A percentile compares a stretch with the other conserved stretches of the same genome.
phyloP scores from a whole-genome alignment of 2,329 filamentous ascomycete genomes.

The Exophiala viscosa region DNA sequence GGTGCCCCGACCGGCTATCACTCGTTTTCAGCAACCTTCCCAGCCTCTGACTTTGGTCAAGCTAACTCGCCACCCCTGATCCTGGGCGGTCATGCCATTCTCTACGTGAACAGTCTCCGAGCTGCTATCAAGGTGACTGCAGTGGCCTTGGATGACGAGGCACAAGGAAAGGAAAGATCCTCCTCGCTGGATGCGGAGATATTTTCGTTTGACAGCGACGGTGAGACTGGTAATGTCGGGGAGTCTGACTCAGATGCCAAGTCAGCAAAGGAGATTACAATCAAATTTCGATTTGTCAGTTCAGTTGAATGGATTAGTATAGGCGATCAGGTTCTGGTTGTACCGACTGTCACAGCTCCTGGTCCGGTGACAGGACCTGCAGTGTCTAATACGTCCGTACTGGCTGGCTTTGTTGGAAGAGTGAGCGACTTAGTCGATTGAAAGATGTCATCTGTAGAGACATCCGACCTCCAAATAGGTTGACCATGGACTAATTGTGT shows the following conservation, averaged over 20 bases:
- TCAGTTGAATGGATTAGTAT: conserved; percentile 56
- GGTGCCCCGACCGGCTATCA: conserved; percentile 7
- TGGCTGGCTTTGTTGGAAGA: conserved; percentile 59
- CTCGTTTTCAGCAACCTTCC: conserved; percentile 58
- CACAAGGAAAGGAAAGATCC: conserved; percentile 15
- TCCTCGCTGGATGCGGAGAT: conserved; percentile 39
- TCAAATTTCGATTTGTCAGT: conserved; percentile 57
- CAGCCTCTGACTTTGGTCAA: conserved; percentile 52
- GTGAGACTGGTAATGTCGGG: conserved; percentile 21
- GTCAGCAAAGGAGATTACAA: conserved; percentile 37
- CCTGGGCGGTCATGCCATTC: conserved; percentile 55
- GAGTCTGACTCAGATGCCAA: conserved; percentile 6
- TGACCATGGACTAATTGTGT: background rate
- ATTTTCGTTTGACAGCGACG: conserved; percentile 43
- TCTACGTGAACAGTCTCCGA: conserved; percentile 83
- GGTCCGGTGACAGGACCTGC: conserved; percentile 47
- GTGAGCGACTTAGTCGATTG: conserved; percentile 31
- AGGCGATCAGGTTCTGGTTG: conserved; percentile 56
- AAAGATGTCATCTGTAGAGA: background rate
- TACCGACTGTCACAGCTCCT: conserved; percentile 55
- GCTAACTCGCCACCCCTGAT: conserved; percentile 53
- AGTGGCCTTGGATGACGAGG: conserved; percentile 39
- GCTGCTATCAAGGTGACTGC: conserved; percentile 71
- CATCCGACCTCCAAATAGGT: too few species aligned
- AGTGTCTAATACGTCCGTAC: conserved; percentile 47